phyloP scores from a whole-genome alignment of 306 rosid species.

The Rosa persica region DNA sequence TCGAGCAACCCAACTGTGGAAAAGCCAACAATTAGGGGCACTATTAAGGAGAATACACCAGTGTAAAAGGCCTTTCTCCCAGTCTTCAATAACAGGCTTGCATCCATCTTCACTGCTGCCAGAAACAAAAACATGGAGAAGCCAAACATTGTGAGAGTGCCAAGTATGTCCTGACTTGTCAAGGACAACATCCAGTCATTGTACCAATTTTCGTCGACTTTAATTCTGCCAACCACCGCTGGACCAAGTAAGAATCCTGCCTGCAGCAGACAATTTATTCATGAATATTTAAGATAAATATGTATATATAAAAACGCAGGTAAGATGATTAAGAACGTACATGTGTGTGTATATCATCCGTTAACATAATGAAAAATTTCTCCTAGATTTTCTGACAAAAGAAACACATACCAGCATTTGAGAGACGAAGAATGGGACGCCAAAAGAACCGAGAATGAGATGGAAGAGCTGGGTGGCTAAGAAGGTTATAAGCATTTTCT shows the following conservation, averaged over 20 bases:
- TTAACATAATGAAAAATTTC: too few species aligned
- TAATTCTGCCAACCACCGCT: not conserved
- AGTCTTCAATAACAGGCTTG: not conserved
- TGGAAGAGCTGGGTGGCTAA: constrained; percentile 6
- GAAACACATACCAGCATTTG: constrained; percentile 5
- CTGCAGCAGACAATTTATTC: not conserved
- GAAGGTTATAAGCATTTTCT: not conserved
- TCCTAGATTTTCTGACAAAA: not conserved
- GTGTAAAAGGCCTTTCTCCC: constrained; percentile 17
- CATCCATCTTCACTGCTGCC: constrained; percentile 7
- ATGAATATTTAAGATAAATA: not conserved
- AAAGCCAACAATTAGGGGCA: not conserved
- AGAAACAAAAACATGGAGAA: constrained; percentile 15
- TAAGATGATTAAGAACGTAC: not conserved
- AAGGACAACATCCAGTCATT: not conserved
- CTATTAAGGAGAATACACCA: not conserved
- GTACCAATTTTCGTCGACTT: not conserved
- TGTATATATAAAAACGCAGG: not conserved
- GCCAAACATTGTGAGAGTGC: not conserved
- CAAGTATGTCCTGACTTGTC: not conserved
- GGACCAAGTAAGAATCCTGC: constrained; percentile 10
- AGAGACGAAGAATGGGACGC: not conserved
- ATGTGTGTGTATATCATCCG: not conserved
- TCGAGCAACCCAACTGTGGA: not conserved
- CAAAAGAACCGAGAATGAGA: not conserved